phyloP scores from a whole-genome alignment of 2,329 filamentous ascomycete species.

The Phyllosticta citribraziliensis region DNA sequence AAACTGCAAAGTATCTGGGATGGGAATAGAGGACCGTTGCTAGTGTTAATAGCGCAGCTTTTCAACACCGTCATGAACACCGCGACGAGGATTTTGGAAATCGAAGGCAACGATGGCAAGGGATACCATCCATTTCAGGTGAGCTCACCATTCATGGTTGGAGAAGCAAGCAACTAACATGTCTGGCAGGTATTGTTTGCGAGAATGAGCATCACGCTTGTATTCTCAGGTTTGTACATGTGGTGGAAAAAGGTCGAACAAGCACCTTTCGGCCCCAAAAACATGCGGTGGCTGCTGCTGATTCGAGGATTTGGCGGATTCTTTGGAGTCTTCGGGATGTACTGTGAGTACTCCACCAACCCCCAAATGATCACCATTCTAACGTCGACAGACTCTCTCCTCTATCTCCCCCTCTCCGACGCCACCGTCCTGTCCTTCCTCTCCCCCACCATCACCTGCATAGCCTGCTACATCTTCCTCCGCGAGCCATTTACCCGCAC shows the following conservation, averaged over 20 bases:
- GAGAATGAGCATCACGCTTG: slow-evolving; percentile 64
- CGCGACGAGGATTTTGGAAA: slow-evolving; percentile 64
- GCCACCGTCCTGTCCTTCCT: slow-evolving; percentile 87
- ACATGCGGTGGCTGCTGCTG: slow-evolving; percentile 58
- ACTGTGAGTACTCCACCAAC: slow-evolving; percentile 32
- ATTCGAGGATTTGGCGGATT: slow-evolving; percentile 60
- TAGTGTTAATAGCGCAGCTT: slow-evolving; percentile 66
- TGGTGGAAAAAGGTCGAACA: slow-evolving; percentile 56
- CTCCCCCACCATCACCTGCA: slow-evolving; percentile 66
- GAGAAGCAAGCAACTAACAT: not conserved
- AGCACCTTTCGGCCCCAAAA: slow-evolving; percentile 58
- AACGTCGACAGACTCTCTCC: slow-evolving; percentile 44
- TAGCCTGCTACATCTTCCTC: slow-evolving; percentile 66
- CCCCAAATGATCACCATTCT: slow-evolving; percentile 23
- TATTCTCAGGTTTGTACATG: slow-evolving; percentile 63
- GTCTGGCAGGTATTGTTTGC: slow-evolving; percentile 57
- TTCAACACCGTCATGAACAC: slow-evolving; percentile 85
- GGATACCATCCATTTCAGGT: slow-evolving; percentile 72
- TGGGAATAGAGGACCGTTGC: slow-evolving; percentile 58
- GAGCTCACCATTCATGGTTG: slow-evolving; percentile 1
- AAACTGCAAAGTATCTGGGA: not conserved
- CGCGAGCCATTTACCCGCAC: slow-evolving; percentile 68
- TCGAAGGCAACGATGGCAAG: slow-evolving; percentile 51
- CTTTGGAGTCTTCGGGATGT: slow-evolving; percentile 72
- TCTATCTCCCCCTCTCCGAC: slow-evolving; percentile 76